Percentiles rank a stretch among this genome's conserved stretches.
Conservation (phyloP, 768 basidiomycete genomes). For the Boletus pseudopeckii region DNA sequence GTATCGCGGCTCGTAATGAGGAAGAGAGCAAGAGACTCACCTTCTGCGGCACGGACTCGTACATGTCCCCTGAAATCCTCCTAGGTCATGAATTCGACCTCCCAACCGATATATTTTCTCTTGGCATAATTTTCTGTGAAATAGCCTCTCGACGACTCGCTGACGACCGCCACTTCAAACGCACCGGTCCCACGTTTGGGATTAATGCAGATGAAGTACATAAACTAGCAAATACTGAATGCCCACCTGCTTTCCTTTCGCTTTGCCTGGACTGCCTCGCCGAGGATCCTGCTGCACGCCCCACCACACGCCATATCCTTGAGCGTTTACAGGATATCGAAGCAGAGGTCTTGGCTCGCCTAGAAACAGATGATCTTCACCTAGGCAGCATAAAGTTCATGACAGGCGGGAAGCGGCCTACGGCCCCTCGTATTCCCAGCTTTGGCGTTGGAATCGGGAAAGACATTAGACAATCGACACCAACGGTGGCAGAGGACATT, state of each 20-base stretch:
- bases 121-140: slow-evolving; percentile 92
- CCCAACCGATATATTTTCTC: slow-evolving; percentile 91
- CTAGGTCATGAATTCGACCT: slow-evolving; percentile 90
- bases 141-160: slow-evolving; percentile 83
- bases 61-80: slow-evolving; percentile 97
- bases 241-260: slow-evolving; percentile 72
- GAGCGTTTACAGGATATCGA: slow-evolving; percentile 78
- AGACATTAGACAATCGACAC: slow-evolving; percentile 42
- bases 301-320: slow-evolving; percentile 77
- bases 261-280: slow-evolving; percentile 78
- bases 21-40: slow-evolving; percentile 86
- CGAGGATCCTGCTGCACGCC: slow-evolving; percentile 63
- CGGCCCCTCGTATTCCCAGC: slow-evolving; percentile 77
- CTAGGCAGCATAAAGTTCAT: slow-evolving; percentile 86
- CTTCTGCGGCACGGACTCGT: slow-evolving; percentile 87
- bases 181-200: slow-evolving; percentile 73
- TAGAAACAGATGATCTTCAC: slow-evolving; percentile 68
- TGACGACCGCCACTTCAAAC: slow-evolving; percentile 74
- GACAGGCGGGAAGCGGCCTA: slow-evolving; percentile 59
- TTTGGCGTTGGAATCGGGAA: slow-evolving; percentile 73
- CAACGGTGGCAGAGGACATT: slow-evolving; percentile 35
- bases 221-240: slow-evolving; percentile 62
- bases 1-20: slow-evolving; percentile 88
- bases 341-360: slow-evolving; percentile 69
- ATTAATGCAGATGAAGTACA: slow-evolving; percentile 75